A percentile compares a stretch with the other conserved stretches of the same genome.
These are phyloP conservation scores for Aspergillus conjunctus DNA, from an alignment of 495 filamentous ascomycete genomes.

Conservation along the genomic window DNA sequence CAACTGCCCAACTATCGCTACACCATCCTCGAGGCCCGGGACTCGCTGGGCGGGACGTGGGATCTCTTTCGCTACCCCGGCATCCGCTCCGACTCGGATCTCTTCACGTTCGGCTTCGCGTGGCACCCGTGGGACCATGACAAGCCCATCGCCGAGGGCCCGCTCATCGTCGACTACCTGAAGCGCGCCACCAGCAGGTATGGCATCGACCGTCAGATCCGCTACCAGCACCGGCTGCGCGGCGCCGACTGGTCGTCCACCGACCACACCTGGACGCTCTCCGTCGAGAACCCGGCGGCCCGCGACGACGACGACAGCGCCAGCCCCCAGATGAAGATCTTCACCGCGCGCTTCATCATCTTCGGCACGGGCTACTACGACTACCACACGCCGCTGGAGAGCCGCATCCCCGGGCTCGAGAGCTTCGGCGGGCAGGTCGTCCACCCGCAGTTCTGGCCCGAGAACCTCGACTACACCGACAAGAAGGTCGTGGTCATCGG, in stretches of 20 bases:
- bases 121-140: conserved; percentile 66
- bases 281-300: conserved; percentile 45
- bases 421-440: conserved; percentile 48
- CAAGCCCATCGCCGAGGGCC: conserved; percentile 62
- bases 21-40: conserved; percentile 63
- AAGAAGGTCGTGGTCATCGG: conserved; percentile 61
- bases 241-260: conserved; percentile 61
- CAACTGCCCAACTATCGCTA: conserved; percentile 56
- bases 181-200: conserved; percentile 57
- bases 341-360: conserved; percentile 60
- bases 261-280: conserved; percentile 62
- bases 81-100: conserved; percentile 66
- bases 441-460: conserved; percentile 59
- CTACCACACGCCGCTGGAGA: conserved; percentile 59
- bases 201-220: conserved; percentile 65
- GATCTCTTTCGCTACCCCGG: conserved; percentile 73
- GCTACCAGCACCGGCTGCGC: conserved; percentile 58
- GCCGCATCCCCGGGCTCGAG: conserved; percentile 46
- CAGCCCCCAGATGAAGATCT: conserved; percentile 41
- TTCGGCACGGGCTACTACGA: conserved; percentile 67
- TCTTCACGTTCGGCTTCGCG: conserved; percentile 67
- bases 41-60: conserved; percentile 69
- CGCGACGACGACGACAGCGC: background rate
- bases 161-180: conserved; percentile 63
- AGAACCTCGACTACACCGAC: conserved; percentile 47